These are phyloP conservation scores for Cupressus sempervirens DNA, from an alignment of 75 land plant species.

Conservation along the genomic window DNA sequence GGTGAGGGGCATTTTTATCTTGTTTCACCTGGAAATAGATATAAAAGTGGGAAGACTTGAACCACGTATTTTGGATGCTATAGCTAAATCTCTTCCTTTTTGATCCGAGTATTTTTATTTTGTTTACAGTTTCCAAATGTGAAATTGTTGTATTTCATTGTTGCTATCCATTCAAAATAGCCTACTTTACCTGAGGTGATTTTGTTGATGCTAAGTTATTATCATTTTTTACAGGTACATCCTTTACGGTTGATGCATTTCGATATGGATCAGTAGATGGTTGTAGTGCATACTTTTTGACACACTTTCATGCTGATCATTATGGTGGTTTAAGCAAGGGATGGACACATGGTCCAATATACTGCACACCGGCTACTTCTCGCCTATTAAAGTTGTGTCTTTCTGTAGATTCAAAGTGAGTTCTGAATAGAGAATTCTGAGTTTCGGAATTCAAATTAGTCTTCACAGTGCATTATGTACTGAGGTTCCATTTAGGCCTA, in stretches of 20 bases:
- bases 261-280: conserved; percentile 56
- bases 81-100: background rate
- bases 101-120: background rate
- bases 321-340: conserved; percentile 60
- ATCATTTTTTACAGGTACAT: conserved; percentile 34
- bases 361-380: conserved; percentile 66
- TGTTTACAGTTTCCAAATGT: background rate
- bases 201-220: background rate
- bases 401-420: conserved; percentile 42
- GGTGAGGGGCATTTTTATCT: no score
- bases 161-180: background rate
- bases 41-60: background rate
- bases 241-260: conserved; percentile 72
- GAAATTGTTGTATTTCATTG: background rate
- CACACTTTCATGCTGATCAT: conserved; percentile 71
- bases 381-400: conserved; percentile 47
- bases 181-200: background rate
- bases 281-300: conserved; percentile 65
- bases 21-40: background rate
- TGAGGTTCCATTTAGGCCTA: background rate
- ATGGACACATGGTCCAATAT: conserved; percentile 70
- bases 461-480: background rate
- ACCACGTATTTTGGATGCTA: background rate
- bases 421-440: background rate
- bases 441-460: background rate